phyloP scores from a whole-genome alignment of 176 grass and related monocot genomes.

The Alopecurus myosuroides region DNA sequence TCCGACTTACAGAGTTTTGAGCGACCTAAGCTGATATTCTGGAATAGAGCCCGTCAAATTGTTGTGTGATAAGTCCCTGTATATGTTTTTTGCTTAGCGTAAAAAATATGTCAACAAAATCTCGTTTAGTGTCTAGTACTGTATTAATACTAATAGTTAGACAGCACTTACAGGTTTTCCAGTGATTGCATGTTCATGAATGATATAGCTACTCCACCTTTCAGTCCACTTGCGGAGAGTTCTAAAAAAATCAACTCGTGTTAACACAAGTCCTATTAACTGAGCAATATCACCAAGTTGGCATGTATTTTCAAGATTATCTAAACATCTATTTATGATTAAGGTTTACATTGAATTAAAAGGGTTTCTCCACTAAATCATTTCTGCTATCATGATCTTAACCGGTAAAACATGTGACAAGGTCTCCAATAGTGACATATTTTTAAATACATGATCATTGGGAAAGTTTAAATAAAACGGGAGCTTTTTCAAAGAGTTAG shows the following conservation, averaged over 20 bases:
- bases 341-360: neutral
- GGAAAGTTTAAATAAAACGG: neutral
- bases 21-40: constrained; percentile 2
- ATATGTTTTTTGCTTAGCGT: neutral
- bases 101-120: neutral
- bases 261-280: neutral
- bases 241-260: neutral
- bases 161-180: neutral
- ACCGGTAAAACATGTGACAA: neutral
- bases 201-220: neutral
- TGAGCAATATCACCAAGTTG: neutral
- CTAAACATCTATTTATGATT: neutral
- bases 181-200: neutral
- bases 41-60: constrained; percentile 39
- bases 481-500: neutral
- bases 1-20: constrained; percentile 27
- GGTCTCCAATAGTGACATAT: neutral
- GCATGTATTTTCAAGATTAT: neutral
- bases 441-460: neutral
- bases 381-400: neutral
- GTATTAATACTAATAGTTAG: no score
- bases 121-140: neutral
- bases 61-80: constrained; percentile 44
- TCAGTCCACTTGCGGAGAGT: neutral
- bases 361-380: neutral